Evolutionary conservation across 2,329 filamentous ascomycete species (phyloP).

Genomic region (Aureobasidium sp.): DNA sequence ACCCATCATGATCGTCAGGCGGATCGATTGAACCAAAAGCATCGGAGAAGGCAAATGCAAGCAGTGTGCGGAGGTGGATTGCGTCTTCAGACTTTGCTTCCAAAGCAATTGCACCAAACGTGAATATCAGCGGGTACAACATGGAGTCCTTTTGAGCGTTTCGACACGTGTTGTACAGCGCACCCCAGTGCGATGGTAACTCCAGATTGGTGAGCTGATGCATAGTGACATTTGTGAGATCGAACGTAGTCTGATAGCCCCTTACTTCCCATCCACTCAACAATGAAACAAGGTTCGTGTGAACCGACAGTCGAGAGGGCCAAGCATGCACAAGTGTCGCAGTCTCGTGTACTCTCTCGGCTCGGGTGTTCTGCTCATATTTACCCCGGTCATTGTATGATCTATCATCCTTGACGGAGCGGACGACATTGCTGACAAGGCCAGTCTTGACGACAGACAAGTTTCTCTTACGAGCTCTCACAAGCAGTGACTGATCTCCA

Average conservation of each 20-base stretch:
- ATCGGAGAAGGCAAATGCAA: slow-evolving; percentile 16
- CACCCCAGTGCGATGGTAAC: background rate
- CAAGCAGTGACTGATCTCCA: background rate
- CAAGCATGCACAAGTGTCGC: background rate
- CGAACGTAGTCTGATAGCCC: background rate
- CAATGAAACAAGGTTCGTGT: background rate
- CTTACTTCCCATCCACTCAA: background rate
- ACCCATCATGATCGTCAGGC: background rate
- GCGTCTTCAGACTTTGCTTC: background rate
- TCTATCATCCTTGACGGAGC: background rate
- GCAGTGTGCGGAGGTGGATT: background rate
- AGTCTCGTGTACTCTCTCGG: background rate
- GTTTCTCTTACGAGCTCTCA: slow-evolving; percentile 1
- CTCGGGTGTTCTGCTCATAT: background rate
- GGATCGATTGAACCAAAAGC: background rate
- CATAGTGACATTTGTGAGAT: background rate
- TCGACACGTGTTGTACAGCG: slow-evolving; percentile 5
- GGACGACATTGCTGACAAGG: background rate
- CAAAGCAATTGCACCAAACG: slow-evolving; percentile 1
- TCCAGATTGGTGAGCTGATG: background rate
- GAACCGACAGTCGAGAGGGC: background rate
- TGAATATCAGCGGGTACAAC: slow-evolving; percentile 8
- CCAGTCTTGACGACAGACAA: background rate
- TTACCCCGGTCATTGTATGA: background rate
- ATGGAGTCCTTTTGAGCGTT: background rate